Evolutionary conservation across 1,139 yeast species (phyloP).

Genomic region (Debaryomyces coudertii): DNA sequence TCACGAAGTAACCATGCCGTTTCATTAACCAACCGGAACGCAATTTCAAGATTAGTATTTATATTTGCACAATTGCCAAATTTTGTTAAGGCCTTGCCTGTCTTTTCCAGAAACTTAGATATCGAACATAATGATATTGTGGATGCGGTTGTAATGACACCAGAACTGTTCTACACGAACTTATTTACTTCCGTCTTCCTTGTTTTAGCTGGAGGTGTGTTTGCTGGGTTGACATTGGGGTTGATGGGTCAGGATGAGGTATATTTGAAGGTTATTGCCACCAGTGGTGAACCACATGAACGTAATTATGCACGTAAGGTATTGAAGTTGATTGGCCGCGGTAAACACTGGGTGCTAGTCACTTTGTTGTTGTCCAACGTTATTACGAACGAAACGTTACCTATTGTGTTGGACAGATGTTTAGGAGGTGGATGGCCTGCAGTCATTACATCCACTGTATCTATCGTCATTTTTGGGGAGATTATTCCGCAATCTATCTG

Average conservation of each 20-base stretch:
- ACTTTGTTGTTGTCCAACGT: constrained; percentile 85
- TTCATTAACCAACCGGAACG: constrained; percentile 24
- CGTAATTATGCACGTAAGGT: constrained; percentile 75
- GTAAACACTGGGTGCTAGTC: constrained; percentile 98
- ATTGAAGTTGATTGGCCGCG: constrained; percentile 69
- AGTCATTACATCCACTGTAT: constrained; percentile 86
- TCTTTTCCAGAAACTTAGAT: constrained; percentile 16
- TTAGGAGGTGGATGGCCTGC: constrained; percentile 99
- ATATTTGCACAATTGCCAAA: constrained; percentile 31
- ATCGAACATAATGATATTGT: constrained; percentile 18
- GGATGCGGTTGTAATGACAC: constrained; percentile 28
- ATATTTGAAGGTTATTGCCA: constrained; percentile 71
- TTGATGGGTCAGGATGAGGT: constrained; percentile 98
- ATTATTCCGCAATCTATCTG: constrained; percentile 93
- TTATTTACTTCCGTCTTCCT: constrained; percentile 63
- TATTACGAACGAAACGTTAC: constrained; percentile 92
- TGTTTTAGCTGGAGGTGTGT: constrained; percentile 90
- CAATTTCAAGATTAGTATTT: constrained; percentile 23
- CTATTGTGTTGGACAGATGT: constrained; percentile 88
- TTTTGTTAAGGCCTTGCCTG: constrained; percentile 31
- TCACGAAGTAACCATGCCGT: constrained; percentile 29
- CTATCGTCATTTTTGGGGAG: constrained; percentile 94
- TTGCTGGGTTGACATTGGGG: constrained; percentile 93
- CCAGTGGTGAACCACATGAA: constrained; percentile 62
- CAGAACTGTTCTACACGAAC: constrained; percentile 55